These are phyloP conservation scores for Globisporangium middletonii DNA, from an alignment of 352 stramenopile genomes.

Conservation along the genomic window DNA sequence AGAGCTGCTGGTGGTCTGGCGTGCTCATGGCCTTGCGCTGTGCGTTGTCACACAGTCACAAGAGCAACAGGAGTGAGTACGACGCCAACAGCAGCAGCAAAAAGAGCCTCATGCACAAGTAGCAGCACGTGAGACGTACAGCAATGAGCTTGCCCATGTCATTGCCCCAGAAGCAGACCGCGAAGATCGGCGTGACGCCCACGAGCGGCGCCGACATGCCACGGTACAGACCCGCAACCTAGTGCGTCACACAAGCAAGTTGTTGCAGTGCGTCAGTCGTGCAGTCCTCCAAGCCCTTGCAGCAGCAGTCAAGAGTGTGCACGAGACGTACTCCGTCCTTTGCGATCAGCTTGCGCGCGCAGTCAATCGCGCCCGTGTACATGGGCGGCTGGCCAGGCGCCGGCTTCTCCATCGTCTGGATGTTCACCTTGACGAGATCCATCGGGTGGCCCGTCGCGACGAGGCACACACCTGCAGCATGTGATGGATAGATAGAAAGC, in stretches of 20 bases:
- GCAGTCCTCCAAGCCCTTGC: background rate
- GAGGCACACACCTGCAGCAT: conserved; percentile 74
- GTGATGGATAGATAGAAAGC: background rate
- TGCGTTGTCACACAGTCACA: background rate
- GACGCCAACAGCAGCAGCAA: background rate
- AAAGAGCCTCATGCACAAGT: background rate
- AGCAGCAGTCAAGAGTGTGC: background rate
- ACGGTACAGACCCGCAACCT: conserved; percentile 88
- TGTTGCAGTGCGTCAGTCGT: background rate
- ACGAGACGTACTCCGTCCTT: conserved; percentile 83
- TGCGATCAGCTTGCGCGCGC: conserved; percentile 89
- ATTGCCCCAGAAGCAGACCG: conserved; percentile 97
- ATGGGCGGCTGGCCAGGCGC: conserved; percentile 54
- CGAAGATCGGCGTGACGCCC: conserved; percentile 95
- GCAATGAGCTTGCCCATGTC: conserved; percentile 93
- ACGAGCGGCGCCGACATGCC: conserved; percentile 94
- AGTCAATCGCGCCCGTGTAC: conserved; percentile 87
- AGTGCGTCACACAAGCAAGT: conserved; percentile 1
- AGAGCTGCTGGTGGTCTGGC: conserved; percentile 50
- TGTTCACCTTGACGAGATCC: conserved; percentile 95
- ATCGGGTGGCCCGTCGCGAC: conserved; percentile 93
- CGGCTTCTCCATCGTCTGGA: conserved; percentile 85
- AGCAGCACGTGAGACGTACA: conserved; percentile 30
- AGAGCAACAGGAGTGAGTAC: background rate
- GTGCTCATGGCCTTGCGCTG: conserved; percentile 63